Evolutionary conservation across 2,329 filamentous ascomycete genomes (phyloP), one percentile per base, ranked within the genome.

Genomic region (Orbilia oligospora): DNA sequence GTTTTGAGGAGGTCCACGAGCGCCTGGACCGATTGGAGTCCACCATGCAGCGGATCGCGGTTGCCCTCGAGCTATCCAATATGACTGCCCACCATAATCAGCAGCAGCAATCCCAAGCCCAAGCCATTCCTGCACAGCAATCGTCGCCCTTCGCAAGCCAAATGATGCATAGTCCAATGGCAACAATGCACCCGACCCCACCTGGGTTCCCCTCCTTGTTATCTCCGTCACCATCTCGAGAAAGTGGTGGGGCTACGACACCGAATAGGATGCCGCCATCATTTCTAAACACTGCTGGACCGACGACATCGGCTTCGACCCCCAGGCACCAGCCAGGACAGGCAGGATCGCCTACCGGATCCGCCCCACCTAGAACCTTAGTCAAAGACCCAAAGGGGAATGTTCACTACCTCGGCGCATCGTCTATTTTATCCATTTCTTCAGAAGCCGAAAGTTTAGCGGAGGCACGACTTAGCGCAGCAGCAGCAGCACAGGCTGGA

Each of bases 1-100:
- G 81, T 10, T 82, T 82, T 61, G 81, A 82, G 51, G 82, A 82
- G 56, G 81, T 82, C 44, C 78, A 82, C 55, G 82, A 82, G 38
- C 81, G 82, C 38, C 80, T 82, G 5, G 81, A 82, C 51, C 69
- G 81, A 41, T 79, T 82, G 49, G 82, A 82, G 48, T 73, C 76
- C 41, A 80, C 76, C 5, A 80, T 81, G 80, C 67, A 71, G 8
- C 79, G 81, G 18, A 79, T 81, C 27, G 71, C 76, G 9, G 67
- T 78, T 24, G 81, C 81, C 12, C 61, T 82, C 48, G 71, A 80
- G 20, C 63, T 81, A 33, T 79, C 81, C 5, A 80, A 76, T 53
- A 77, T 79, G 33, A 80, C 79, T 12, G 48, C 80, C 9, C 76
- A 81, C 56, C 61, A 78, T 20, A 68, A 75, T 33, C 78, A 70